Base-by-base conservation (phyloP, 2,329 filamentous ascomycete genomes). In the Tolypocladium ovalisporum region DNA sequence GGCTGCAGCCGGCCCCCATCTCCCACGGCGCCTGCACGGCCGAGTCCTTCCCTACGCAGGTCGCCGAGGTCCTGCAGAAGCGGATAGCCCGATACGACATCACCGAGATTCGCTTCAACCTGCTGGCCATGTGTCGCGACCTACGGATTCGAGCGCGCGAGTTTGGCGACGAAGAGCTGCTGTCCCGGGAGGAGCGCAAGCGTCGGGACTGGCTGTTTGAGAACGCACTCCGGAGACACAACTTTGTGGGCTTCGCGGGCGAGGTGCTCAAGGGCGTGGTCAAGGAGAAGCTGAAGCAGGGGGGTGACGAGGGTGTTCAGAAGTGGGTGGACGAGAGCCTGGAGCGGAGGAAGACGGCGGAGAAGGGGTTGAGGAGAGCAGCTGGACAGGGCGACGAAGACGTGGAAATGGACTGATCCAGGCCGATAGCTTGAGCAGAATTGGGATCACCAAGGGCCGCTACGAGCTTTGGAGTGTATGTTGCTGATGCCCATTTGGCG, bases 171-270 rank as follows among this genome's bases (percentile, higher is more conserved):
- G 70, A 75, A 49, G 92, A 96, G 68, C 77, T 85, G 71, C 73
- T 97, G 63, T 84, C 84, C 62, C 79, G 86, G 56, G 92, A 97
- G 79, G 84, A 93, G 75, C 79, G 82, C 68, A 96, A 96, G 82
- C 81, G 94, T 55, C 80, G 80, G 58, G 88, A 86, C 62, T 99
- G 94, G 94, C 82, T 85, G 68, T 97, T 94, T 80, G 94, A 99
- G 80, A 99, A 99, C 73, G 88, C 91, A 13, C 77, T 99, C 66
- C 77, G 94, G 60, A 79, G 89, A 65, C 93, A 96, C 73, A 99
- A 99, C 73, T 99, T 99, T 76, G 89, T 99, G 0, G 93, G 91
- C 0, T 97, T 99, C 67, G 88, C 93, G 3, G 91, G 90, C 15
- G 91, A 97, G 76, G 79, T 97, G 60, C 76, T 96, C 65, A 95